Evolutionary conservation across 1,284 basidiomycete species (phyloP).

Genomic region (Rhodotorula sp.): DNA sequence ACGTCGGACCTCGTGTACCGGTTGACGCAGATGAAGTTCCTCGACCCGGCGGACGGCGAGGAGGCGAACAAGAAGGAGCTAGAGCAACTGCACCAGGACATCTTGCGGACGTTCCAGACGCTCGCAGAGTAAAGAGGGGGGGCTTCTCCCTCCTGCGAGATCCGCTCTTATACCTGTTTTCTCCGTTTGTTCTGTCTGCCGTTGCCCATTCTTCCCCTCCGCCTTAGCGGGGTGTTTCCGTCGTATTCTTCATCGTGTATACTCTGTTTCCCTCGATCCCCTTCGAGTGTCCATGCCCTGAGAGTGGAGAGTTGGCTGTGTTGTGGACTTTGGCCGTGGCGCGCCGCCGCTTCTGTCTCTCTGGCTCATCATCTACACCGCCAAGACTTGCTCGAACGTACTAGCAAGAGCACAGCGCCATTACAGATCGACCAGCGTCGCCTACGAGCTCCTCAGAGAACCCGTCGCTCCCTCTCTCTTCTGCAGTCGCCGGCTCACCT

Average conservation of each 20-base stretch:
- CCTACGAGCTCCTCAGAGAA: neutral
- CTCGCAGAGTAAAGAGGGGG: conserved; percentile 7
- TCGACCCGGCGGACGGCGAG: conserved; percentile 35
- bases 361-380: no score
- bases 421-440: no score
- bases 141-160: neutral
- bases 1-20: conserved; percentile 88
- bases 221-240: no score
- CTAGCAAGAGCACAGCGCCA: no score
- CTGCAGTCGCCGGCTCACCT: neutral
- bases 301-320: no score
- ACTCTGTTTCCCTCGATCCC: neutral
- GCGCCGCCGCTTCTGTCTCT: no score
- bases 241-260: neutral
- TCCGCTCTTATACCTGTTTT: neutral
- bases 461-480: neutral
- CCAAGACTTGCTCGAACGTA: no score
- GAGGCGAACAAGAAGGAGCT: conserved; percentile 52
- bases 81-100: conserved; percentile 66
- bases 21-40: conserved; percentile 45
- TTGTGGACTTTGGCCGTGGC: no score
- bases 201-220: neutral
- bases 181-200: neutral
- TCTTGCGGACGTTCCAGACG: conserved; percentile 31
- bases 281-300: no score